Conservation (phyloP, 805 yeast genomes). For the Priceomyces medius region DNA sequence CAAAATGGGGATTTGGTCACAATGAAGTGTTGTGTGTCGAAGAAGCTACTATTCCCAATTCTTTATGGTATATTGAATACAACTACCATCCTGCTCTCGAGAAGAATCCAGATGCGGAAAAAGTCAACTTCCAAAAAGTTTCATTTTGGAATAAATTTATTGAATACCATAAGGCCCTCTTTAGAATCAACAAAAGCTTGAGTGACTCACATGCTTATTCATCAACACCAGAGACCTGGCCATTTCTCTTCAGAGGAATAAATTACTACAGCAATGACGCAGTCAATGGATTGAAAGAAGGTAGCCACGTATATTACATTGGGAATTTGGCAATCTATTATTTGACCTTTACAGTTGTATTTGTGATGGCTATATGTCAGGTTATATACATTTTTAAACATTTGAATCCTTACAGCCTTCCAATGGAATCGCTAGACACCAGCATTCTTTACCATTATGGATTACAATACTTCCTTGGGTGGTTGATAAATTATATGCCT, state of each 20-base stretch:
- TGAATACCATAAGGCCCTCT: conserved; percentile 60
- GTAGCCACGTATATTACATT: conserved; percentile 50
- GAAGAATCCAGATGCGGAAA: conserved; percentile 17
- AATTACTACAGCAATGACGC: conserved; percentile 50
- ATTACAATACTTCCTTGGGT: conserved; percentile 52
- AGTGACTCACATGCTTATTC: conserved; percentile 50
- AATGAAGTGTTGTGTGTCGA: conserved; percentile 87
- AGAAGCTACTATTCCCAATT: conserved; percentile 63
- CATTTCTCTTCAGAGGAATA: conserved; percentile 56
- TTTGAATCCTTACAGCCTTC: conserved; percentile 31
- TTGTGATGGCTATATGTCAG: conserved; percentile 22
- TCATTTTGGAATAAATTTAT: conserved; percentile 49
- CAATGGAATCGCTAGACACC: conserved; percentile 12
- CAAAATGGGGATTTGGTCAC: conserved; percentile 82
- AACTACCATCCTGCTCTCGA: conserved; percentile 54
- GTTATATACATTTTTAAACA: conserved; percentile 18
- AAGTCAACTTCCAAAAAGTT: conserved; percentile 22
- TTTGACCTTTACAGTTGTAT: conserved; percentile 36
- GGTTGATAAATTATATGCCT: conserved; percentile 58
- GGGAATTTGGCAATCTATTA: conserved; percentile 67
- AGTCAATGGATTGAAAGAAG: conserved; percentile 23
- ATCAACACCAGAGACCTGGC: conserved; percentile 65
- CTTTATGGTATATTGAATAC: conserved; percentile 73
- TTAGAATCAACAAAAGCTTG: conserved; percentile 45
- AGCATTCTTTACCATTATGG: conserved; percentile 19